Evolutionary conservation across 805 yeast genomes (phyloP), one percentile per base, ranked within the genome.

Genomic region (Candida lessepsii): DNA sequence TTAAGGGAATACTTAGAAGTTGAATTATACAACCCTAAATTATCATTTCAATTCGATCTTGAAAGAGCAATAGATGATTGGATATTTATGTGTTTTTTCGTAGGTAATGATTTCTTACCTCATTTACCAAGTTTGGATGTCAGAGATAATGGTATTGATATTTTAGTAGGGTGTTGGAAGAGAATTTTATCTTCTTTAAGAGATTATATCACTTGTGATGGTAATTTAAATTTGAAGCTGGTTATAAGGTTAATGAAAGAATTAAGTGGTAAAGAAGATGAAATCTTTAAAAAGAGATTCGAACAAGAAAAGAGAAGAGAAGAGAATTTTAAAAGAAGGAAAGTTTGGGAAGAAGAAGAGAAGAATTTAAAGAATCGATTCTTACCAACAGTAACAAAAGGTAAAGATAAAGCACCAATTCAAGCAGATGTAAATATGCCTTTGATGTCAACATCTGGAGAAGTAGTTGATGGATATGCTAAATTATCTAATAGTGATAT

Each of bases 11-110:
- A 93, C 55, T 70, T 93, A 41, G 86, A 81, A 40, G 78, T 85
- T 10, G 99, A 93, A 62, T 71, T 93, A 35, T 71, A 70, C 41
- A 78, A 85, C 20, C 86, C 89, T 3, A 73, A 81, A 28, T 56
- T 83, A 14, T 76, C 87, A 2, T 83, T 86, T 54, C 75, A 79
- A 15, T 89, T 83, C 63, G 97, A 93, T 58, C 61, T 90, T 39
- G 99, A 93, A 65, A 73, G 99, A 44, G 97, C 98, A 2, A 83
- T 93, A 46, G 99, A 93, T 58, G 99, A 93, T 64, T 93, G 99
- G 99, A 88, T 93, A 11, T 93, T 93, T 51, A 84, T 93, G 90
- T 91, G 98, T 75, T 93, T 93, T 70, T 93, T 93, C 58, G 95
- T 91, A 48, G 99, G 99, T 63, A 93, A 93, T 58, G 99, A 93